Conservation (phyloP, 75 land plant species). For the Larix kaempferi region DNA sequence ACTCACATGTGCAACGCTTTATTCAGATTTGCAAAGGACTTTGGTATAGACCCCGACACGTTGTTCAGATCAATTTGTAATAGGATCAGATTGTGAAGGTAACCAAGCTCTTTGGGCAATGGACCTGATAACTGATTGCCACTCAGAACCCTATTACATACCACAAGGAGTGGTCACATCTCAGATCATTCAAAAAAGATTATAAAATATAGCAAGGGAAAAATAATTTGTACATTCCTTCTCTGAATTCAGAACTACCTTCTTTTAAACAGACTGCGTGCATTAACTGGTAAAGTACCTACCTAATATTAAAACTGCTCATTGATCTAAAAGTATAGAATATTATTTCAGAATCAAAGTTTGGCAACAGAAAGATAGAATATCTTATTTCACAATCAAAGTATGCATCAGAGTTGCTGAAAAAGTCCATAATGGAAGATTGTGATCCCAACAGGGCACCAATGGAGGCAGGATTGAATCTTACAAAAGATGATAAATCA, state of each 20-base stretch:
- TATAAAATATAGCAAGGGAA: neutral
- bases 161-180: neutral
- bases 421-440: no score
- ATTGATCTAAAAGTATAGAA: neutral
- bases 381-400: no score
- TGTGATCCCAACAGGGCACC: no score
- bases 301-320: neutral
- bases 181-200: neutral
- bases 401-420: no score
- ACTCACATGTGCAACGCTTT: slow-evolving; percentile 68
- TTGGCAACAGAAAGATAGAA: no score
- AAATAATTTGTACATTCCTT: neutral
- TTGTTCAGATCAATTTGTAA: slow-evolving; percentile 80
- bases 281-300: neutral
- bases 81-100: slow-evolving; percentile 60
- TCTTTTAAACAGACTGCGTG: neutral
- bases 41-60: slow-evolving; percentile 70
- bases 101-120: slow-evolving; percentile 74
- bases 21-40: slow-evolving; percentile 66
- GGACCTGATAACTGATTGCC: slow-evolving; percentile 73
- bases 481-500: no score
- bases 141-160: slow-evolving; percentile 67
- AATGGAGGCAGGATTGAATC: no score
- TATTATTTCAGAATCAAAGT: no score
- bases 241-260: neutral